Percentiles rank a stretch among this genome's conserved stretches.
Evolutionary conservation across 768 basidiomycete genomes (phyloP).

Genomic region (Amanita phalloides): DNA sequence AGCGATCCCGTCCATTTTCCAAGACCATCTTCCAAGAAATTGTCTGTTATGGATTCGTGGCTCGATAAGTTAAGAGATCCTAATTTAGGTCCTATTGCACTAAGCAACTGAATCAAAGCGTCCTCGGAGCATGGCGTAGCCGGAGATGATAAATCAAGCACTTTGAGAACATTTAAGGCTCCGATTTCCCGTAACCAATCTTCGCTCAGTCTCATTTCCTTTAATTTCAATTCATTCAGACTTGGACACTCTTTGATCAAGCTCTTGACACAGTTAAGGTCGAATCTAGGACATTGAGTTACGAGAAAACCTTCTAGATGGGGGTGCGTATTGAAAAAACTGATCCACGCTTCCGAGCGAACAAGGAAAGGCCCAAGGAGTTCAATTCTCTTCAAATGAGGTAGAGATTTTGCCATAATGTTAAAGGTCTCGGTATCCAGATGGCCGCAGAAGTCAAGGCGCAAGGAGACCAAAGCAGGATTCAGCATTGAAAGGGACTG

Average conservation of each 20-base stretch:
- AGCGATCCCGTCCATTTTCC: conserved; percentile 35
- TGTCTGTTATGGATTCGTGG: conserved; percentile 51
- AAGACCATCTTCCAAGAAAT: conserved; percentile 51
- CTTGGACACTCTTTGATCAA: conserved; percentile 42
- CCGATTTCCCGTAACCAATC: conserved; percentile 47
- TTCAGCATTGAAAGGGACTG: conserved; percentile 69
- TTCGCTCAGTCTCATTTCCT: conserved; percentile 63
- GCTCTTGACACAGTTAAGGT: conserved; percentile 49
- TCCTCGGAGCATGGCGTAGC: conserved; percentile 41
- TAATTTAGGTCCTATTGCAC: conserved; percentile 41
- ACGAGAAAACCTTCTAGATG: conserved; percentile 66
- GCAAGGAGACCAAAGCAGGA: conserved; percentile 69
- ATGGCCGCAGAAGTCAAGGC: conserved; percentile 81
- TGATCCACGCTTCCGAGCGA: conserved; percentile 57
- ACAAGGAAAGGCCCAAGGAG: conserved; percentile 88
- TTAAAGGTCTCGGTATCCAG: conserved; percentile 52
- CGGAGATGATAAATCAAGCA: conserved; percentile 65
- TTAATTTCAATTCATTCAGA: conserved; percentile 65
- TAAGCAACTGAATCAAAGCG: conserved; percentile 45
- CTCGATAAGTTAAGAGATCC: conserved; percentile 61
- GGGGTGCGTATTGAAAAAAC: conserved; percentile 59
- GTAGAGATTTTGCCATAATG: conserved; percentile 53
- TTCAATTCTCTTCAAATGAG: conserved; percentile 56
- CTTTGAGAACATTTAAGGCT: conserved; percentile 22
- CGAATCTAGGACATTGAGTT: conserved; percentile 80